Percentiles rank a stretch among this genome's conserved stretches.
These are phyloP conservation scores for Pythium phragmiticola DNA, from an alignment of 352 stramenopile species.

Conservation along the genomic window DNA sequence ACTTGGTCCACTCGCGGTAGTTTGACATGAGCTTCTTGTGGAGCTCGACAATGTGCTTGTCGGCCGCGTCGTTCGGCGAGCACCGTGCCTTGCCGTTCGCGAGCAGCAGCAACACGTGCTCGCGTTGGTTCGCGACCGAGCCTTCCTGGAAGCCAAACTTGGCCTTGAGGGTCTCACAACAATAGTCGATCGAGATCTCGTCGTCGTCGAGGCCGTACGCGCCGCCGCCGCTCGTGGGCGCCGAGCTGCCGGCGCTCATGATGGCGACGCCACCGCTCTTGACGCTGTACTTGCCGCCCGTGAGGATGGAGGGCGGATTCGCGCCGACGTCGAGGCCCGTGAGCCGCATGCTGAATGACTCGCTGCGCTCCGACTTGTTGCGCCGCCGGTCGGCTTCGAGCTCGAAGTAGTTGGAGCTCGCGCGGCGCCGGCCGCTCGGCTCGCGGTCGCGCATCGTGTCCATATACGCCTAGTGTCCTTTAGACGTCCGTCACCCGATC, in stretches of 20 bases:
- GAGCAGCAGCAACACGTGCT: constrained; percentile 78
- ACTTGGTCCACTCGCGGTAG: constrained; percentile 94
- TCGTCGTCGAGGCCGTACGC: constrained; percentile 48
- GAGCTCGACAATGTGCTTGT: constrained; percentile 63
- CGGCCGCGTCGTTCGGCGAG: constrained; percentile 40
- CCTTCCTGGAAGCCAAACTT: constrained; percentile 88
- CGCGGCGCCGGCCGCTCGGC: constrained; percentile 39
- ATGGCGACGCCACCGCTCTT: constrained; percentile 12
- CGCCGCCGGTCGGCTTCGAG: constrained; percentile 68
- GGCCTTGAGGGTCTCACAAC: constrained; percentile 69
- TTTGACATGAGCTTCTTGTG: constrained; percentile 89
- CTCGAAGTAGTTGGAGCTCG: constrained; percentile 85
- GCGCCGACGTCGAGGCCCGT: constrained; percentile 56
- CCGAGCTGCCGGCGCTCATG: constrained; percentile 10
- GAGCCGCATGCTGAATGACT: constrained; percentile 55
- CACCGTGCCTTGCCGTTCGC: constrained; percentile 73
- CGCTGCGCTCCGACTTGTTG: constrained; percentile 68
- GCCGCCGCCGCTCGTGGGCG: constrained; percentile 1
- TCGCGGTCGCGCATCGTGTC: constrained; percentile 8
- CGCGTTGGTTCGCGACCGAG: constrained; percentile 79
- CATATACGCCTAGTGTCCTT: neutral
- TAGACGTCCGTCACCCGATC: neutral
- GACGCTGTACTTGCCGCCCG: constrained; percentile 24
- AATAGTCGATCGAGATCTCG: constrained; percentile 80
- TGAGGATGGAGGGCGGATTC: constrained; percentile 20